Base-by-base conservation (phyloP, 495 filamentous ascomycete species). In the Aeminium ludgeri region DNA sequence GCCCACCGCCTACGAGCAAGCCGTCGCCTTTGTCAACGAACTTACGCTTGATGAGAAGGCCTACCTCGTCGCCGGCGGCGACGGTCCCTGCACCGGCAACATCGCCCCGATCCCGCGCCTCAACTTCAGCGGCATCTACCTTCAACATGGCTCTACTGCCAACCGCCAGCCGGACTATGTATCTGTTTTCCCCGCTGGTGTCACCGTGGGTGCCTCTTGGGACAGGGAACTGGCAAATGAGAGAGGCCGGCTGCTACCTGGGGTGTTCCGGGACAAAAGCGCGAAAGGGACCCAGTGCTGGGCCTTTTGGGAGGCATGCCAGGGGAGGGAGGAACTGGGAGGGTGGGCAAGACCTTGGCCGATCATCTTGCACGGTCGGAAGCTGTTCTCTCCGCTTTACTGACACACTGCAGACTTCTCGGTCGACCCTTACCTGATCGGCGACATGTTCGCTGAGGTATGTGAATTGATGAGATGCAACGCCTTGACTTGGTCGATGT, bases 61-160 rank as follows among this genome's bases (percentile, higher is more conserved):
- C 6, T 11, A 28, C 13, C 19, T 55, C 6, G 45, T 49, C 5
- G 52, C 52, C 11, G 48, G 48, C 36, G 40, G 44, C 4, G 28
- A 23, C 27, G 51, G 48, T 13, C 51, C 47, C 6, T 54, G 51
- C 32, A 35, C 43, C 11, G 49, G 49, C 33, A 55, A 55, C 36
- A 55, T 52, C 11, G 44, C 30, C 16, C 35, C 52, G 2, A 59
- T 72, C 15, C 57, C 58, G 1, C 43, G 66, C 28, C 41, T 70
- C 5, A 55, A 55, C 12, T 70, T 72, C 40, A 37, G 56, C n/a
- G 62, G 59, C 16, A 46, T 72, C 13, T 72, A 67, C 46, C 45
- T 68, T 1, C 55, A 65, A 48, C 67, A 72, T 51, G 66, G 66
- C 2, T 67, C 68, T 12, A 49, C 67, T 12, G 65, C 65, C 4